phyloP scores from a whole-genome alignment of 768 basidiomycete species.

The Cystoderma amianthinum region DNA sequence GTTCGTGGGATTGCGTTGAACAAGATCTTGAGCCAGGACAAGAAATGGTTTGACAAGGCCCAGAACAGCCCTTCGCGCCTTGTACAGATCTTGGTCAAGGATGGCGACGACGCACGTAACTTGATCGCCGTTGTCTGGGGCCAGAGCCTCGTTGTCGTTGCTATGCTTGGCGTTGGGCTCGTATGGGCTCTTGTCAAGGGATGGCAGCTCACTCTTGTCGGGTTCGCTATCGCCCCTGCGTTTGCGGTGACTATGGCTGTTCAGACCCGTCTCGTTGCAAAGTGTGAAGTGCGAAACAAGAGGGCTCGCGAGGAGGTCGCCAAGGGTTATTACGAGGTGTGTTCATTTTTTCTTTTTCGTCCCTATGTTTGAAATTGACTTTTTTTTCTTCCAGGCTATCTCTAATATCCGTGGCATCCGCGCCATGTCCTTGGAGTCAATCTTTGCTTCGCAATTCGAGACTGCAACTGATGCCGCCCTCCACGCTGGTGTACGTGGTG shows the following conservation, averaged over 20 bases:
- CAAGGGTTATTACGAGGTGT: slow-evolving; percentile 77
- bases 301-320: slow-evolving; percentile 80
- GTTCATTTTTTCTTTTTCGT: slow-evolving; percentile 16
- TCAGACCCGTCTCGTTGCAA: slow-evolving; percentile 66
- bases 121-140: slow-evolving; percentile 69
- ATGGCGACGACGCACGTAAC: slow-evolving; percentile 80
- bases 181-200: slow-evolving; percentile 84
- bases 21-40: slow-evolving; percentile 72
- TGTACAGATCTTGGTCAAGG: slow-evolving; percentile 76
- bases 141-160: slow-evolving; percentile 63
- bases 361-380: slow-evolving; percentile 2
- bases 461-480: slow-evolving; percentile 53
- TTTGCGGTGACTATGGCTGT: slow-evolving; percentile 84
- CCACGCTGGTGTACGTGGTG: slow-evolving; percentile 66
- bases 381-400: slow-evolving; percentile 42
- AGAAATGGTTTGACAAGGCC: slow-evolving; percentile 75
- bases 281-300: slow-evolving; percentile 77
- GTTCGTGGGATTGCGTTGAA: slow-evolving; percentile 52
- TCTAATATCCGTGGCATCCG: slow-evolving; percentile 83
- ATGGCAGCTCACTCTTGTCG: slow-evolving; percentile 92
- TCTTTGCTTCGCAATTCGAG: slow-evolving; percentile 69
- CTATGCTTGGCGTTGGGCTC: slow-evolving; percentile 82
- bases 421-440: slow-evolving; percentile 74
- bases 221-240: slow-evolving; percentile 79
- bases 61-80: slow-evolving; percentile 54